Base-by-base conservation (phyloP, 495 filamentous ascomycete species). In the Penicillium pancosmium region DNA sequence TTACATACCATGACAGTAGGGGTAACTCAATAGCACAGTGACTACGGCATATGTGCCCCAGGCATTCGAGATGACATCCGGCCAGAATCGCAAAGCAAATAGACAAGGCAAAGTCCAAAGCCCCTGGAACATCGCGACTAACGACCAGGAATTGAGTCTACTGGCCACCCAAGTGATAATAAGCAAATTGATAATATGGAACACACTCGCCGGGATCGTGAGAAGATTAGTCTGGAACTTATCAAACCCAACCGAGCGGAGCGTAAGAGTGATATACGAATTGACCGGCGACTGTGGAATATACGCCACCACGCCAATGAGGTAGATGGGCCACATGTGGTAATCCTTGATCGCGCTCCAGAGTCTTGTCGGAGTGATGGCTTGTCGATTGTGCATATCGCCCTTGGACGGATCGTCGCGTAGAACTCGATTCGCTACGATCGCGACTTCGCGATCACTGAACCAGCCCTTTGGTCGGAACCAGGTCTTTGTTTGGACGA, bases 281-380 rank as follows among this genome's bases (percentile, higher is more conserved):
- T 68, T 75, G 6, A 78, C 73, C 0, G 86, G 81, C 0, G 73
- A 73, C 15, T 70, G 68, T 1, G 88, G 85, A 16, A 88, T 84
- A 50, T 77, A 68, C 65, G 77, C 85, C 0, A 75, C 72, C 4
- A 91, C 50, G 10, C 88, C 86, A 5, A 89, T 62, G 18, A 87
- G 61, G 61, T 90, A 91, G 27, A 90, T 79, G 0, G 85, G 84
- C 86, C 87, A 91, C 68, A 92, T 75, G 54, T 92, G 84, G 48
- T 83, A 91, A 66, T 91, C 89, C 25, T 69, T 80, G 3, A 91
- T 57, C 3, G 80, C 77, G 16, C 80, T 61, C 78, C 81, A 85
- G n/a, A 91, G 75, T 19, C 80, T 68, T 27, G 71, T 83, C 1
- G 77, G 79, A 0, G 79, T 81, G 7, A 92, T 69, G 2, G 80